A percentile compares a stretch with the other conserved stretches of the same genome.
Evolutionary conservation across 352 stramenopile species (phyloP).

Genomic region (Saprolegnia diclina): DNA sequence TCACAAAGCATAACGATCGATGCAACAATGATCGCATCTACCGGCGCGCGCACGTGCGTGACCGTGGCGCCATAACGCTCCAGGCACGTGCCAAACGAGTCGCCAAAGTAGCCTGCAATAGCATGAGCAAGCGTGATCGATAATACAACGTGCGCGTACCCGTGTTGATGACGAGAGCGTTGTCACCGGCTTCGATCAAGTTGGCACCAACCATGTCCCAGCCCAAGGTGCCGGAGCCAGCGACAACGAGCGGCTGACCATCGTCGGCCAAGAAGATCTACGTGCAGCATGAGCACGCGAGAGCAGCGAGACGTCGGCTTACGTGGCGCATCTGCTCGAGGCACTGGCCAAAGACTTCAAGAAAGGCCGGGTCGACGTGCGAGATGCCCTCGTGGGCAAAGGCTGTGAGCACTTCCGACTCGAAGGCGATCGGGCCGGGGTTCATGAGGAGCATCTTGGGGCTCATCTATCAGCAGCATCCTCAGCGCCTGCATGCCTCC

Average conservation of each 20-base stretch:
- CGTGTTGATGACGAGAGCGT: constrained; percentile 67
- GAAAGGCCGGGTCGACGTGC: constrained; percentile 71
- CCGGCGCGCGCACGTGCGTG: constrained; percentile 45
- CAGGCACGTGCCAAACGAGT: constrained; percentile 61
- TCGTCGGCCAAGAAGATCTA: constrained; percentile 58
- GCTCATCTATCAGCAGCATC: neutral
- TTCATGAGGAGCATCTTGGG: constrained; percentile 75
- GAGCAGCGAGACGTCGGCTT: neutral
- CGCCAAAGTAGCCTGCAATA: constrained; percentile 58
- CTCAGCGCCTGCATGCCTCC: neutral
- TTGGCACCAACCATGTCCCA: constrained; percentile 83
- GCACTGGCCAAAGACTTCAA: constrained; percentile 66
- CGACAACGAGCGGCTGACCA: constrained; percentile 61
- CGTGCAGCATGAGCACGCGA: neutral
- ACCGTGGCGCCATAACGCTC: constrained; percentile 60
- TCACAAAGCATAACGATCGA: neutral
- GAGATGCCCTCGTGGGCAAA: constrained; percentile 73
- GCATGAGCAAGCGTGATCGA: neutral
- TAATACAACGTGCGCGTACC: constrained; percentile 30
- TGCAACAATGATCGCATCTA: constrained; percentile 26
- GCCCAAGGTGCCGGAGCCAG: constrained; percentile 58
- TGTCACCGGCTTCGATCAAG: constrained; percentile 52
- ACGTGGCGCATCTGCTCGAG: constrained; percentile 78
- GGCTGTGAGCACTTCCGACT: constrained; percentile 58
- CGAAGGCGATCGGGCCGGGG: constrained; percentile 76